Evolutionary conservation across 2,329 filamentous ascomycete species (phyloP), one percentile per base, ranked within the genome.

Genomic region (Cryphonectria nitschkei): DNA sequence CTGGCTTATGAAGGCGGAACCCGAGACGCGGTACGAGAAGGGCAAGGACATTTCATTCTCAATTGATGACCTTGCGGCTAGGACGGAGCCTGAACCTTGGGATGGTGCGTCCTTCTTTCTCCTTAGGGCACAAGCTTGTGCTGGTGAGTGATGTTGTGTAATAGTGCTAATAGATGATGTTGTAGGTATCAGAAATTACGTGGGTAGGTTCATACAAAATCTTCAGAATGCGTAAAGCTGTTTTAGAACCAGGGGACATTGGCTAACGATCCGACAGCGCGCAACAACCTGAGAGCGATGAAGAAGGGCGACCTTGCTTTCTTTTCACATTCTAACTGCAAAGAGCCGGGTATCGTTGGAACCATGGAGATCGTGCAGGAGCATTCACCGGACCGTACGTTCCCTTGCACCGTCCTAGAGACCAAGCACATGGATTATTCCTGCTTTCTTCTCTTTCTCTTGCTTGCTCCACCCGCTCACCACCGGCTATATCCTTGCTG

Each of bases 321-420:
- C 83, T 98, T 99, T 83, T 98, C 98, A 79, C 95, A 98, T 81
- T 97, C 93, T 63, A 97, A 96, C 77, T 96, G 93, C 82, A 97
- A 97, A 79, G 88, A 91, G 34, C 94, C 95, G 0, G 95, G 93
- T 2, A 94, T 98, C 64, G 94, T 91, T 1, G 95, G 95, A 1
- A 88, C 91, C 26, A 95, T 97, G 92, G 92, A 96, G 77, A 92
- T 99, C 73, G 94, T 97, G 22, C 86, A 89, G 74, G 95, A 97
- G 78, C 92, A 93, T 75, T 91, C 91, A 2, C 87, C 93, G 11
- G 96, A 99, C 76, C 82, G 92, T 93, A 82, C 75, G 87, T 81
- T n/a, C 13, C 11, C 11, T 3, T 1, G 7, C 4, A 22, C 37
- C 3, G 7, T 8, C 8, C n/a, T 56, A 11, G 46, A 50, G 1